Base-by-base conservation (phyloP, 1,284 basidiomycete genomes). In the Ceratorhiza oryzae-sativae region DNA sequence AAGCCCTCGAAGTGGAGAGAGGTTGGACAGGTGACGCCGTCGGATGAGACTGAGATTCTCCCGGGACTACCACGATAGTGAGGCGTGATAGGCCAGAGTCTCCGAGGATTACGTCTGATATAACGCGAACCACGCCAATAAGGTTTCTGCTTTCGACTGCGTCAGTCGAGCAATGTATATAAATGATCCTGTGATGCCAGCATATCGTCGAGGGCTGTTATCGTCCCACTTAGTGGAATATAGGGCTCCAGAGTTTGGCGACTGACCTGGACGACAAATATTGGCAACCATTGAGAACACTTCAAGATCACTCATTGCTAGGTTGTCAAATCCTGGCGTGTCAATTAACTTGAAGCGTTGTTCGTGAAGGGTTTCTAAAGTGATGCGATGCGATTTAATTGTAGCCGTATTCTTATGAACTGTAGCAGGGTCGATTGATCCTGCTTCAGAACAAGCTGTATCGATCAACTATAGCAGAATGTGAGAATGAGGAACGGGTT, bases 291-390 rank as follows among this genome's bases (percentile, higher is more conserved):
- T 23, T n/a, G 41, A 25, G 12, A 45, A 45, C 1, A 46, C 53
- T 2, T 48, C 18, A 20, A 32, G 39, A 30, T 70, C 34, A 30
- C 55, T 59, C 42, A 58, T 58, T 27, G 2, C n/a, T 12, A 27
- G 23, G n/a, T 70, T 70, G 30, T 70, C 67, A 25, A 70, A 58
- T 4, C 67, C 67, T 20, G 67, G 67, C 8, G 67, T 58, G n/a
- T 70, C 67, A 4, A 70, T 58, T 3, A 70, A 39, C 23, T 56
- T 25, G 42, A 58, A 58, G 4, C 32, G n/a, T n/a, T 32, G 27
- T 5, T 34, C 36, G 6, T 13, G 36, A 39, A 13, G 13, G 25
- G 10, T 30, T 18, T 20, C 8, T 13, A 56, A 23, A 36, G 34
- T 27, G 30, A 30, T 34, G 36, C 8, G 4, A 13, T 23, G 39